Percentiles rank a stretch among this genome's conserved stretches.
Conservation (phyloP, 23 red algal species). For the Gracilariopsis chorda region DNA sequence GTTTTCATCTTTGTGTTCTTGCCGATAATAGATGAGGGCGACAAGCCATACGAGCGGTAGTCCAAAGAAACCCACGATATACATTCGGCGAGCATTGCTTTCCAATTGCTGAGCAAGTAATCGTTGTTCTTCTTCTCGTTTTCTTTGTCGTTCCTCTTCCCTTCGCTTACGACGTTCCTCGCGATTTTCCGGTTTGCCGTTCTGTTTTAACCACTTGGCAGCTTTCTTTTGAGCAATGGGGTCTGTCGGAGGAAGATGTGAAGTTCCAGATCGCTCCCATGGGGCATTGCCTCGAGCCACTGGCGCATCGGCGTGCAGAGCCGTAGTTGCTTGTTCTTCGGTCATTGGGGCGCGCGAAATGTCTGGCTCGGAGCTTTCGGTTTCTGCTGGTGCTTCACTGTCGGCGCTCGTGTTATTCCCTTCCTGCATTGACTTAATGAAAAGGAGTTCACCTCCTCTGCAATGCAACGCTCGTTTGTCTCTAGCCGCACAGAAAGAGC, state of each 20-base stretch:
- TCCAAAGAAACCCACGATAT: conserved; percentile 39
- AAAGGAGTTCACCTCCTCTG: too few relatives aligned
- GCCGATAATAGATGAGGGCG: conserved; percentile 37
- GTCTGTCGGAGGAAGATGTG: neutral
- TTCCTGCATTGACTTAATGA: too few relatives aligned
- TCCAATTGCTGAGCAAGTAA: conserved; percentile 5
- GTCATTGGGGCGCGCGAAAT: too few relatives aligned
- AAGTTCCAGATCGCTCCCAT: conserved; percentile 13
- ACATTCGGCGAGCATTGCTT: conserved; percentile 46
- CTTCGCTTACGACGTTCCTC: conserved; percentile 17
- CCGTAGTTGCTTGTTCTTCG: neutral
- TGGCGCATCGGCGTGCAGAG: neutral
- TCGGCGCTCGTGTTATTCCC: too few relatives aligned
- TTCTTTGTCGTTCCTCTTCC: neutral
- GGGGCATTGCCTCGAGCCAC: conserved; percentile 1
- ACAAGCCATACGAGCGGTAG: conserved; percentile 53
- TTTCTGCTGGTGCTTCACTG: too few relatives aligned
- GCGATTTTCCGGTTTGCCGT: neutral
- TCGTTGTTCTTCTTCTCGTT: conserved; percentile 2
- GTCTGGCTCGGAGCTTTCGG: too few relatives aligned
- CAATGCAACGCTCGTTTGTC: too few relatives aligned
- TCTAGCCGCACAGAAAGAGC: too few relatives aligned
- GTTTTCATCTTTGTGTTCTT: conserved; percentile 36
- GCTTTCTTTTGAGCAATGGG: neutral
- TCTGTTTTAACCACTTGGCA: neutral